A percentile compares a stretch with the other conserved stretches of the same genome.
phyloP scores from a whole-genome alignment of 139 green algal species.

The Chlorella sorokiniana region DNA sequence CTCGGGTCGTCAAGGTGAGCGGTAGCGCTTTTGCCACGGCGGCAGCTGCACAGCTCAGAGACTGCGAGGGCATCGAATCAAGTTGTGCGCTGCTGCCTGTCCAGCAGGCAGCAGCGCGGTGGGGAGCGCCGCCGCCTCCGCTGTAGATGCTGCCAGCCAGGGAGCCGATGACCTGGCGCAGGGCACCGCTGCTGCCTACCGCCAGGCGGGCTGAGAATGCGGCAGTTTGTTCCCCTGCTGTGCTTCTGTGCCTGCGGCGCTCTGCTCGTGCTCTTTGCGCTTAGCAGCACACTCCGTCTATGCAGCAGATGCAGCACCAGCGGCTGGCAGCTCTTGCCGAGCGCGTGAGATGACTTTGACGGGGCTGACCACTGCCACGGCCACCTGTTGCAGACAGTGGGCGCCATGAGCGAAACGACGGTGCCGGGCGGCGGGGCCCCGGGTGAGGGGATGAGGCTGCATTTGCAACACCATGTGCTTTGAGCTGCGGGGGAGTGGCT shows the following conservation, averaged over 20 bases:
- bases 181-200: neutral
- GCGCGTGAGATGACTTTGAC: too few relatives aligned
- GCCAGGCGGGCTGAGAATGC: neutral
- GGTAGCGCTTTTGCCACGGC: too few relatives aligned
- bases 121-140: neutral
- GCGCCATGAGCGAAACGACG: neutral
- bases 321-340: too few relatives aligned
- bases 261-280: too few relatives aligned
- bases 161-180: neutral
- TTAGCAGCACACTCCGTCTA: too few relatives aligned
- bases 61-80: too few relatives aligned
- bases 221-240: neutral
- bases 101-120: neutral
- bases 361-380: too few relatives aligned
- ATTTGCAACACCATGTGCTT: too few relatives aligned
- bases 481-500: too few relatives aligned
- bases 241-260: too few relatives aligned
- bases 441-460: neutral
- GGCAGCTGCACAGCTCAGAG: too few relatives aligned
- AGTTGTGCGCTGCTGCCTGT: neutral
- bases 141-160: neutral
- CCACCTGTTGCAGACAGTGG: neutral
- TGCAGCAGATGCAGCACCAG: neutral
- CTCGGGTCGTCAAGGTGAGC: neutral
- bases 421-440: neutral